Conservation (phyloP, 495 filamentous ascomycete species). For the Glarea lozoyensis region DNA sequence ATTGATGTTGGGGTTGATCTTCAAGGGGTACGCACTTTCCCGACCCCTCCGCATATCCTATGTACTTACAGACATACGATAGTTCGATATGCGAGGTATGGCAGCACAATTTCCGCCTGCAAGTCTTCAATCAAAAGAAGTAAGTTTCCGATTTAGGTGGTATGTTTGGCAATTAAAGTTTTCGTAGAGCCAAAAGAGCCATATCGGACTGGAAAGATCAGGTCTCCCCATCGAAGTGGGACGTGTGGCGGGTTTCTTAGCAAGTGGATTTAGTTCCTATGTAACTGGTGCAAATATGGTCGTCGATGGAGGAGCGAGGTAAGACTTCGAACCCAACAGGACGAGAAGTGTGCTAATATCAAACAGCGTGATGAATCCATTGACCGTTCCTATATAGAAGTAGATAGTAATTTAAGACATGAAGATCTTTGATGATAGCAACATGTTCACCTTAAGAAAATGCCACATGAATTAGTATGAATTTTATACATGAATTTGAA, state of each 20-base stretch:
- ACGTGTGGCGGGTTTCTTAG: conserved; percentile 44
- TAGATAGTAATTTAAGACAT: background rate
- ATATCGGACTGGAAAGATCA: conserved; percentile 38
- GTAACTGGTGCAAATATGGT: conserved; percentile 57
- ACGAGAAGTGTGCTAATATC: conserved; percentile 6
- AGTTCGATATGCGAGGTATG: conserved; percentile 47
- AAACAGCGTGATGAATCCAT: conserved; percentile 30
- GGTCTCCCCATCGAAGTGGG: conserved; percentile 47
- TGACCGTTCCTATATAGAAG: conserved; percentile 34
- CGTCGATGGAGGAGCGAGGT: conserved; percentile 49
- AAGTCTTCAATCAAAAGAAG: conserved; percentile 41
- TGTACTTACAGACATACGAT: conserved; percentile 1
- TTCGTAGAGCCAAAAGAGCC: conserved; percentile 27
- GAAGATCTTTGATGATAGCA: no score
- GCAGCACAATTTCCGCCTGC: conserved; percentile 45
- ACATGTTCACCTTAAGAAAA: no score
- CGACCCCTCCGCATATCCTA: background rate
- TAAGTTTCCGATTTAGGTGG: conserved; percentile 9
- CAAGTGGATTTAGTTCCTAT: conserved; percentile 58
- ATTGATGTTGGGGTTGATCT: conserved; percentile 51
- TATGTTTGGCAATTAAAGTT: background rate
- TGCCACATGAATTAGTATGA: no score
- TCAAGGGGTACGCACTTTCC: conserved; percentile 28
- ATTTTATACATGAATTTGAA: no score
- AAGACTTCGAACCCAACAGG: background rate